phyloP scores from a whole-genome alignment of 345 rosid genomes.

The Ceriops tagal region DNA sequence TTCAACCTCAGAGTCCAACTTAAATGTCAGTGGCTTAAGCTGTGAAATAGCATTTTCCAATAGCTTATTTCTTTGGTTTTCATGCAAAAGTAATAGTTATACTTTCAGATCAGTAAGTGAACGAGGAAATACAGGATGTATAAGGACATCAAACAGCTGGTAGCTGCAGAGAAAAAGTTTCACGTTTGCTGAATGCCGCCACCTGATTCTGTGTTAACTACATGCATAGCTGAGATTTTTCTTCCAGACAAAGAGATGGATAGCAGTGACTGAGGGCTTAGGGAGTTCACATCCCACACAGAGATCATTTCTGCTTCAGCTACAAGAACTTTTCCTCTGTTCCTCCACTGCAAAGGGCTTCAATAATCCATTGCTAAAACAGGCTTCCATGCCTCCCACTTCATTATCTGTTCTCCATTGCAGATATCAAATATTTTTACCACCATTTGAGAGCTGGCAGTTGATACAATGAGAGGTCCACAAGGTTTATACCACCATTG shows the following conservation, averaged over 20 bases:
- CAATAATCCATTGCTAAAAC: conserved; percentile 74
- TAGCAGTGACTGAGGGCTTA: conserved; percentile 53
- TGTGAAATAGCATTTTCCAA: background rate
- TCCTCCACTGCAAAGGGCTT: conserved; percentile 97
- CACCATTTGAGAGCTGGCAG: conserved; percentile 59
- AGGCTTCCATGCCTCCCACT: conserved; percentile 80
- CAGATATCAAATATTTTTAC: conserved; percentile 78
- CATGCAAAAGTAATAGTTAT: too few relatives aligned
- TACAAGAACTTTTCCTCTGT: conserved; percentile 77
- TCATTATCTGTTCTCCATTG: conserved; percentile 89
- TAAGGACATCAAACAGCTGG: conserved; percentile 4
- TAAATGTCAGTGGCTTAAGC: background rate
- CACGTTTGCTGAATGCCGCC: conserved; percentile 97
- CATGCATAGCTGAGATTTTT: conserved; percentile 78
- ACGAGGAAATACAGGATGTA: background rate
- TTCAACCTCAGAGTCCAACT: background rate
- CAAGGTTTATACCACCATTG: conserved; percentile 96
- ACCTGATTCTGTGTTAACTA: conserved; percentile 82
- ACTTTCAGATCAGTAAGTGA: background rate
- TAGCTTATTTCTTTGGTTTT: background rate
- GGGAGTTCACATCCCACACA: conserved; percentile 92
- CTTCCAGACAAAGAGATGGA: conserved; percentile 57
- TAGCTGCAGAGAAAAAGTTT: conserved; percentile 13
- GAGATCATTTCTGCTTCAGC: conserved; percentile 81
- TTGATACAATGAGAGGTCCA: conserved; percentile 75